These are phyloP conservation scores for Talaromyces sp. DNA, from an alignment of 2,329 filamentous ascomycete genomes.

Conservation along the genomic window DNA sequence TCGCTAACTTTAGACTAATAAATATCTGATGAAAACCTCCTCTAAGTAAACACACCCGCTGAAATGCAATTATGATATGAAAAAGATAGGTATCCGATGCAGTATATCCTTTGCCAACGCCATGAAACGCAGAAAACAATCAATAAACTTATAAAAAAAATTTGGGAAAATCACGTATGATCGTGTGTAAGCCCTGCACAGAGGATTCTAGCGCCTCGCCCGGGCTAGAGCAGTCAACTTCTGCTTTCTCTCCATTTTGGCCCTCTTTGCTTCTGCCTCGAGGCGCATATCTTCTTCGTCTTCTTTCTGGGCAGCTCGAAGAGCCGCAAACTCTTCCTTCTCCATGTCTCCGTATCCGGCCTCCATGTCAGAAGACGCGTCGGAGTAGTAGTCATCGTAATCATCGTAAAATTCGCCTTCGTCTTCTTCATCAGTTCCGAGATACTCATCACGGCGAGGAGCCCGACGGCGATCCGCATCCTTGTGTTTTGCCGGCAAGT, in stretches of 20 bases:
- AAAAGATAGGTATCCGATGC: conserved; percentile 14
- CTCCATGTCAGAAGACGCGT: conserved; percentile 50
- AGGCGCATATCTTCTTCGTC: conserved; percentile 45
- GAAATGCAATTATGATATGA: conserved; percentile 17
- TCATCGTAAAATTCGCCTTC: conserved; percentile 41
- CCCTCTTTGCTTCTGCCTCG: conserved; percentile 45
- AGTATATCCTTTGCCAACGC: conserved; percentile 25
- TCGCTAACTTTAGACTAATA: conserved; percentile 3
- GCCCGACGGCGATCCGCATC: conserved; percentile 29
- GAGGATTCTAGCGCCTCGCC: conserved; percentile 27
- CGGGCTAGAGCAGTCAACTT: conserved; percentile 39
- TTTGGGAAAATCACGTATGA: conserved; percentile 22
- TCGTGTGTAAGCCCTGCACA: not conserved
- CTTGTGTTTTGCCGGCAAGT: conserved; percentile 29
- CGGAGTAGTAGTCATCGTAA: conserved; percentile 44
- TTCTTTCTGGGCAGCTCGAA: conserved; percentile 41
- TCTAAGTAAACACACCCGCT: conserved; percentile 17
- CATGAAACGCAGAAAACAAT: conserved; percentile 19
- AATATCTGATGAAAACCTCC: conserved; percentile 1
- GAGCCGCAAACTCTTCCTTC: conserved; percentile 42
- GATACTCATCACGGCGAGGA: conserved; percentile 40
- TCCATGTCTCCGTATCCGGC: conserved; percentile 47
- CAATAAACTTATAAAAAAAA: not conserved
- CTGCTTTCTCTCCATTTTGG: conserved; percentile 46
- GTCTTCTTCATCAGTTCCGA: conserved; percentile 48